Evolutionary conservation across 495 filamentous ascomycete genomes (phyloP).

Genomic region (Daldinia bambusicola): DNA sequence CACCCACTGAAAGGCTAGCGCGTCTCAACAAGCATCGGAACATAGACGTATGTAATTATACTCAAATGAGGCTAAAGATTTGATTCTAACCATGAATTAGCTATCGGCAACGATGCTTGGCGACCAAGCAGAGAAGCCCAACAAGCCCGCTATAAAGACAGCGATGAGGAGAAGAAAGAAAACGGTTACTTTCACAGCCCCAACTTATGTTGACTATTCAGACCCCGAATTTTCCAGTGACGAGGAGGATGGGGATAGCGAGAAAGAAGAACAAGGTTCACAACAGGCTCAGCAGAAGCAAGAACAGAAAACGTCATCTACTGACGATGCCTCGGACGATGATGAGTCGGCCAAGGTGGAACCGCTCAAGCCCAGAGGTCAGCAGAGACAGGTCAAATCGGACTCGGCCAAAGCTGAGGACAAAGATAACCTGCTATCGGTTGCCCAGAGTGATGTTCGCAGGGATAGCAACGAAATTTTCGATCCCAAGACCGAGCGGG

Average conservation of each 20-base stretch:
- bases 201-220: conserved; percentile 90
- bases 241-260: conserved; percentile 77
- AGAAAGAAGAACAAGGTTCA: conserved; percentile 54
- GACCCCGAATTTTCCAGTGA: conserved; percentile 90
- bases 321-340: conserved; percentile 50
- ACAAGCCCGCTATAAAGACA: conserved; percentile 89
- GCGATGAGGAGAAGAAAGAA: conserved; percentile 91
- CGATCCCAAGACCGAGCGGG: conserved; percentile 66
- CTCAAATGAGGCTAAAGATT: background rate
- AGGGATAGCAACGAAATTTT: conserved; percentile 76
- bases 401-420: conserved; percentile 51
- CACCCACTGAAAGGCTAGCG: conserved; percentile 92
- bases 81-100: conserved; percentile 55
- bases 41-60: conserved; percentile 77
- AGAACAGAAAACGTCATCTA: conserved; percentile 37
- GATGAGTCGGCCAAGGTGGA: conserved; percentile 62
- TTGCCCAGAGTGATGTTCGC: conserved; percentile 43
- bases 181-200: conserved; percentile 85
- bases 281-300: conserved; percentile 51
- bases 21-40: conserved; percentile 98
- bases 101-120: conserved; percentile 94
- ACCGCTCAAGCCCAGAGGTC: conserved; percentile 54
- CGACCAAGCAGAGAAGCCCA: conserved; percentile 87
- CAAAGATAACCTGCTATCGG: conserved; percentile 28
- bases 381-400: conserved; percentile 58